Base-by-base conservation (phyloP, 2,329 filamentous ascomycete genomes). In the Dichotomopilus funicola region DNA sequence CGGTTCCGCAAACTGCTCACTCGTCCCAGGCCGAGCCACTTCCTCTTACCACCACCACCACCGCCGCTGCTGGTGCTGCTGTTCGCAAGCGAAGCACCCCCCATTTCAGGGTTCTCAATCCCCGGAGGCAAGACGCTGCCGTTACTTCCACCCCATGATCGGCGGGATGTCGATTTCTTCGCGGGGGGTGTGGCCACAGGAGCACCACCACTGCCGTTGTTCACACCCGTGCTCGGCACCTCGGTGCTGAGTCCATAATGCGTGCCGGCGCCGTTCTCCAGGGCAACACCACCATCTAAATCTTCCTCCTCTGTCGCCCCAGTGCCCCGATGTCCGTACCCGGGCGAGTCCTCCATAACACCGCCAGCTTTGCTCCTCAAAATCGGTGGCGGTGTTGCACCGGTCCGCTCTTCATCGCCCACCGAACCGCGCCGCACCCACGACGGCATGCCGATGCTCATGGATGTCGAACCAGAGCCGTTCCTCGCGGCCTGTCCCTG, bases 321-420 rank as follows among this genome's bases (percentile, higher is more conserved):
- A 11, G 10, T 35, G 1, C 13, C 44, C 40, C 13, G 5, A 35
- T 27, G 31, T 31, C 5, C 13, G 12, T 5, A n/a, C 36, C 2
- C 40, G 3, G 40, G 12, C 11, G 1, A n/a, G 33, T 6, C 37
- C 35, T 13, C n/a, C 10, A 9, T 6, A 19, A n/a, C n/a, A 43
- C n/a, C 27, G 33, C 33, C 33, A 3, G 5, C 36, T 40, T 57
- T 57, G 50, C 75, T 78, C 12, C 79, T 72, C 70, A 76, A 67
- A 50, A 83, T 83, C 1, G 80, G 80, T 4, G 80, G 80, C 3
- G 80, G 80, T 6, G 80, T 83, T 0, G 78, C 76, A 35, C 79
- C 76, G 34, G 79, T 75, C 1, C 72, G 65, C 1, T 78, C 76
- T 4, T 78, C 75, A 1, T 75, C 74, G 0, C 61, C 55, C 0